Evolutionary conservation across 495 filamentous ascomycete species (phyloP), one percentile per base, ranked within the genome.

Genomic region (Penicillium riverlandense): DNA sequence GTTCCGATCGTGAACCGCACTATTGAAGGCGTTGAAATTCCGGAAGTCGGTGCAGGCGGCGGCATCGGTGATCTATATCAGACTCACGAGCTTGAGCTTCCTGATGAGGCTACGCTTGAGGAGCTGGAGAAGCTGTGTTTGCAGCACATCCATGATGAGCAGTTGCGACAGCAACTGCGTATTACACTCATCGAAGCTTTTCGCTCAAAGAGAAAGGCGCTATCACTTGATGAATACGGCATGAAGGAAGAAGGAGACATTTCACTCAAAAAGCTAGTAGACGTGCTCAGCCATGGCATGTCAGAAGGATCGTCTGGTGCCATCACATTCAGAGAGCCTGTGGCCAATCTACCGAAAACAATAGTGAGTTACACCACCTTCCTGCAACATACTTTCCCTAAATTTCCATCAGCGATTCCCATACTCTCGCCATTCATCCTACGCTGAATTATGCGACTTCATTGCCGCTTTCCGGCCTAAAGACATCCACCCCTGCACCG

Each of bases 391-490:
- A 5, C 10, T 29, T n/a, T 14, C 29, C 45, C 41, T 55, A 57
- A 33, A 43, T 22, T 5, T 11, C 2, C 11, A 12, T 29, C 31
- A 73, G 72, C 61, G 65, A 9, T 96, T 96, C 47, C 87, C 90
- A 4, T 97, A 91, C 55, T 90, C 91, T 0, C 79, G 91, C 2
- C 91, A 97, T 62, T 94, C 91, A 0, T 95, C 88, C 0, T 88
- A 91, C 40, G 65, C 66, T 0, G 91, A 96, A 59, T 71, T 95
- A 6, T 85, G 86, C 46, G 59, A 80, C 45, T 63, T 97, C 0
- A 70, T 95, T 5, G 52, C 69, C 4, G 72, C 71, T 0, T 88
- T 96, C 48, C 73, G 67, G 32, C 90, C 88, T 0, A 76, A 67
- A 46, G 88, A 96, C 59, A 70, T 96, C 9, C 83, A 84, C 63